phyloP scores from a whole-genome alignment of 331 rosid species.

The Malus hybrid region DNA sequence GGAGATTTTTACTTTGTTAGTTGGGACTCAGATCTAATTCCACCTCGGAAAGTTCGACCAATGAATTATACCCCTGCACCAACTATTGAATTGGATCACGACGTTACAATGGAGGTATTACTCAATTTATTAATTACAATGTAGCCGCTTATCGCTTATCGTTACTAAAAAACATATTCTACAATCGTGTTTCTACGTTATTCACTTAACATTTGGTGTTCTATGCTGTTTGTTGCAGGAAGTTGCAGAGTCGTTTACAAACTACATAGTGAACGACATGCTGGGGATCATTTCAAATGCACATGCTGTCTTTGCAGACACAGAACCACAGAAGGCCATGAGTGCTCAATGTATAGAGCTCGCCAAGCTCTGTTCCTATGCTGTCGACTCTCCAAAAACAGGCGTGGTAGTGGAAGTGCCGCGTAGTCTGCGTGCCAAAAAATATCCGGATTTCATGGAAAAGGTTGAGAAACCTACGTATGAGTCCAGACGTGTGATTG shows the following conservation, averaged over 20 bases:
- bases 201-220: not conserved
- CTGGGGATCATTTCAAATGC: constrained; percentile 33
- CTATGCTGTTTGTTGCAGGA: constrained; percentile 15
- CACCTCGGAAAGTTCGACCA: not conserved
- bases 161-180: not conserved
- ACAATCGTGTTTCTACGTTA: not conserved
- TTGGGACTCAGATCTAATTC: constrained; percentile 40
- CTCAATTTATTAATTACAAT: not conserved
- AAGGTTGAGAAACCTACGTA: constrained; percentile 14
- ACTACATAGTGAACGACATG: constrained; percentile 20
- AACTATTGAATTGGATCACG: constrained; percentile 10
- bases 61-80: constrained; percentile 18
- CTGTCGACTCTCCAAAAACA: constrained; percentile 37
- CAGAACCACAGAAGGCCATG: not conserved
- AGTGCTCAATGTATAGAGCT: constrained; percentile 15
- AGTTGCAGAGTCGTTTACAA: constrained; percentile 18
- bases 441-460: constrained; percentile 42
- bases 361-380: constrained; percentile 28
- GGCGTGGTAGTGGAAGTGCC: constrained; percentile 29
- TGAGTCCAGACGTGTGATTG: constrained; percentile 15
- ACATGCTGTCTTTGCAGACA: constrained; percentile 30
- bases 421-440: not conserved
- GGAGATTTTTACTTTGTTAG: constrained; percentile 35
- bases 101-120: constrained; percentile 35
- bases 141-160: not conserved